Evolutionary conservation across 768 basidiomycete genomes (phyloP), one percentile per base, ranked within the genome.

Genomic region (Amanita muscaria): DNA sequence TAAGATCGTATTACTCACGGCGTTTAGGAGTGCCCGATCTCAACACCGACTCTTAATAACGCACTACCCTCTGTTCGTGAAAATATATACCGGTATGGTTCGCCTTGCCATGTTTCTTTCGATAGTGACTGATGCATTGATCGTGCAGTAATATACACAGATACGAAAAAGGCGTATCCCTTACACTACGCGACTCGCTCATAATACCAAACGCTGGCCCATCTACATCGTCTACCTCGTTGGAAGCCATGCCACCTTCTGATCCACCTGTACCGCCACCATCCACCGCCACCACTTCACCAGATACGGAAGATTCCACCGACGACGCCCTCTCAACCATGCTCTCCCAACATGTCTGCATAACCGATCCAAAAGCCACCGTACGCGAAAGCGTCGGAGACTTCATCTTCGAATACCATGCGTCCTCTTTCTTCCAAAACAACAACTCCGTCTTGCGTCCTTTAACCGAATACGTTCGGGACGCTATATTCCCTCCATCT

Each of bases 351-450:
- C 86, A 92, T 54, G 58, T 92, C 42, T 93, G 90, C 58, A 70
- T 96, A 46, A 86, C 89, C 0, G 74, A 90, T 58, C 88, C 90
- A 58, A 83, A 83, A 48, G 77, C 70, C 10, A 78, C 70, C 8
- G 79, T 94, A 1, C 84, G 90, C 43, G 93, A 96, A 62, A 74
- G 75, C 37, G 88, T 98, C 19, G 92, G 89, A 7, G 64, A 76
- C 49, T 78, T 70, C 59, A 61, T 83, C 35, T 96, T 98, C 64
- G 83, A 92, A 58, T 93, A 88, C 63, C 76, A 71, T 16, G 88
- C 83, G 5, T 80, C 85, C 37, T 85, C 88, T 3, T 99, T 98
- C 72, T 98, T 98, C 76, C 94, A 99, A 59, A 97, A 97, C 70
- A 99, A 99, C 74, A 93, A 94, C 58, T 80, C 88, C 5, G 86